Percentiles rank a stretch among this genome's conserved stretches.
phyloP scores from a whole-genome alignment of 2,329 filamentous ascomycete species.

The Endoconidiophora polonica region DNA sequence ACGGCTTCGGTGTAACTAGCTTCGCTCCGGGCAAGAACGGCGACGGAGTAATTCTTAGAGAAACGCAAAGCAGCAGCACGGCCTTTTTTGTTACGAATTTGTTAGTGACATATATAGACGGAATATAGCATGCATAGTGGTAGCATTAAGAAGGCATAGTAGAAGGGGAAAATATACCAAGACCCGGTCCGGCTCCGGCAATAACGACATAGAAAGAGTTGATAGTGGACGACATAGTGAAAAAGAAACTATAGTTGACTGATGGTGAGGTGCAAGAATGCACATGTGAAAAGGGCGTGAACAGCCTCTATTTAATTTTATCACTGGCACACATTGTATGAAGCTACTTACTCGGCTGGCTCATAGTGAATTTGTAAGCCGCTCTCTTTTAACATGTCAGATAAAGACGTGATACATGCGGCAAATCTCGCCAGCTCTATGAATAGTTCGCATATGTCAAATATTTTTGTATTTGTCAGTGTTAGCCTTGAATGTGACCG shows the following conservation, averaged over 20 bases:
- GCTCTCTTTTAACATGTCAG: background rate
- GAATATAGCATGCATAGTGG: background rate
- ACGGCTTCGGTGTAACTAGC: constrained; percentile 51
- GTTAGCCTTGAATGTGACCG: background rate
- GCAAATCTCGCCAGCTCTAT: background rate
- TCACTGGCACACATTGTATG: no score
- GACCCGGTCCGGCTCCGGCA: constrained; percentile 58
- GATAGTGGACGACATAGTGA: background rate
- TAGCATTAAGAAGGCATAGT: background rate
- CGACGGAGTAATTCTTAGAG: constrained; percentile 51
- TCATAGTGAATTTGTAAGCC: no score
- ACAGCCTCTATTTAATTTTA: no score
- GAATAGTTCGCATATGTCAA: no score
- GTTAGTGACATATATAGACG: background rate
- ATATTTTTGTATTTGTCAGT: no score
- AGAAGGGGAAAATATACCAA: constrained; percentile 22
- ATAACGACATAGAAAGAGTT: constrained; percentile 44
- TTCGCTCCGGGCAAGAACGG: constrained; percentile 53
- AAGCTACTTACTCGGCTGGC: no score
- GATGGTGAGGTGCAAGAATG: no score
- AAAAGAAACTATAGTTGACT: background rate
- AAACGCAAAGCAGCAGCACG: constrained; percentile 37
- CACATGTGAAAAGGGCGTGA: no score
- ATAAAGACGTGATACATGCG: background rate
- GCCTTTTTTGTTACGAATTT: constrained; percentile 21